These are phyloP conservation scores for Yarrowia osloensis DNA, from an alignment of 805 yeast genomes.

Conservation along the genomic window DNA sequence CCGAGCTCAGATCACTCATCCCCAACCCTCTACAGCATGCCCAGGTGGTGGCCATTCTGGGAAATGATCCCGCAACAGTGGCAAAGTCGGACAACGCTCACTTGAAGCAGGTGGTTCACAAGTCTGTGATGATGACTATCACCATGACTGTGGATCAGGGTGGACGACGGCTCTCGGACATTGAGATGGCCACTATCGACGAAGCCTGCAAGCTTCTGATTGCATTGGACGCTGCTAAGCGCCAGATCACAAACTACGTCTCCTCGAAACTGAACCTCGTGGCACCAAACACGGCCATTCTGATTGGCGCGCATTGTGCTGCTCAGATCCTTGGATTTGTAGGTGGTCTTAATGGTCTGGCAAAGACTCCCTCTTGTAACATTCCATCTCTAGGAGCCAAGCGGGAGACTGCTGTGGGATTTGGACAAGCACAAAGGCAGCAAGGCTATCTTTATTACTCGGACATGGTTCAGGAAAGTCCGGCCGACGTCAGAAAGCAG, in stretches of 20 bases:
- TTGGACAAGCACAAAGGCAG: constrained; percentile 51
- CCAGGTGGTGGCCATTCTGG: constrained; percentile 52
- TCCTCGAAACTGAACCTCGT: constrained; percentile 56
- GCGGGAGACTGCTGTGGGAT: constrained; percentile 44
- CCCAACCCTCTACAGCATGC: constrained; percentile 65
- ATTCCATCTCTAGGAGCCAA: constrained; percentile 73
- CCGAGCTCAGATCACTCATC: constrained; percentile 67
- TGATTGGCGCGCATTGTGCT: constrained; percentile 72
- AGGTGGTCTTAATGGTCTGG: constrained; percentile 69
- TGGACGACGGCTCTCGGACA: constrained; percentile 1
- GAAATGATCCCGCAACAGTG: constrained; percentile 42
- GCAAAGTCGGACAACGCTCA: neutral
- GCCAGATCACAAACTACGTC: constrained; percentile 54
- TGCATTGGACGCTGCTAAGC: constrained; percentile 49
- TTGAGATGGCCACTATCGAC: constrained; percentile 38
- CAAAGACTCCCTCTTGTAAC: constrained; percentile 79
- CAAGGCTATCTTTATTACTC: constrained; percentile 69
- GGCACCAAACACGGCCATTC: constrained; percentile 78
- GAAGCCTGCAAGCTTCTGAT: constrained; percentile 53
- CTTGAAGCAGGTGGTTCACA: constrained; percentile 44
- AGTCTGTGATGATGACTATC: constrained; percentile 69
- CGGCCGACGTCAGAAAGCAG: constrained; percentile 61
- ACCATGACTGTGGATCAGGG: constrained; percentile 61
- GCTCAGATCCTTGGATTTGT: constrained; percentile 68
- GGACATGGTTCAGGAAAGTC: constrained; percentile 59